Conservation (phyloP, 768 basidiomycete genomes). For the Naganishia friedmannii region DNA sequence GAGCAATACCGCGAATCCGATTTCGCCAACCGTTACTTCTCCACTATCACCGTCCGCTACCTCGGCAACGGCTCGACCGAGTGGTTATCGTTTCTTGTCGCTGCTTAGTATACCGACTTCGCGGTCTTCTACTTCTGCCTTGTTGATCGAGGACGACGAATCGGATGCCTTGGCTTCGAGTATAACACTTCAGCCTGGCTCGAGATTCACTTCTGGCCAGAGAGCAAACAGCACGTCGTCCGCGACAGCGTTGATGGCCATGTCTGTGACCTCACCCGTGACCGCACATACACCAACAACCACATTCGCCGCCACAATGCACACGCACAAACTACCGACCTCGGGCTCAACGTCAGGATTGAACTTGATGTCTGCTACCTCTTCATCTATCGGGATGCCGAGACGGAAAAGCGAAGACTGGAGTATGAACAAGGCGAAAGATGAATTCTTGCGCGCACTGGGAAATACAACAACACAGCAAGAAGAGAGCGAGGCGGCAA, state of each 20-base stretch:
- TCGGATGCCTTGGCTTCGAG: slow-evolving; percentile 20
- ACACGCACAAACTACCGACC: slow-evolving; percentile 3
- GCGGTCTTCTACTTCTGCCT: slow-evolving; percentile 6
- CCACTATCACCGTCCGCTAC: not conserved
- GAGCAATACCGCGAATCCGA: not conserved
- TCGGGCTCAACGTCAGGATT: slow-evolving; percentile 20
- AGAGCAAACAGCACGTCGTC: slow-evolving; percentile 27
- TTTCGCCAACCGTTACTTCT: not conserved
- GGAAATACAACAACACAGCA: not conserved
- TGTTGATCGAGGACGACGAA: slow-evolving; percentile 1
- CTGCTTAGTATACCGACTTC: slow-evolving; percentile 14
- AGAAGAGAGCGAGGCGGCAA: slow-evolving; percentile 17
- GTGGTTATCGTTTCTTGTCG: slow-evolving; percentile 29
- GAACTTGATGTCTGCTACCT: slow-evolving; percentile 27
- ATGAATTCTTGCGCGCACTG: slow-evolving; percentile 22
- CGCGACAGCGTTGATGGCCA: slow-evolving; percentile 25
- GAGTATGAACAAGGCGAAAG: slow-evolving; percentile 28
- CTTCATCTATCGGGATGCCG: slow-evolving; percentile 18
- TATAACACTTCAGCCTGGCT: slow-evolving; percentile 21
- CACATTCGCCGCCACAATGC: not conserved
- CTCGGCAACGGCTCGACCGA: not conserved
- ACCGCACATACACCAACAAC: not conserved
- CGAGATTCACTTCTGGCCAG: slow-evolving; percentile 16
- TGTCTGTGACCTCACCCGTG: slow-evolving; percentile 6
- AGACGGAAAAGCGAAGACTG: slow-evolving; percentile 31